These are phyloP conservation scores for Rosellinia necatrix DNA, from an alignment of 2,329 filamentous ascomycete genomes.

Conservation along the genomic window DNA sequence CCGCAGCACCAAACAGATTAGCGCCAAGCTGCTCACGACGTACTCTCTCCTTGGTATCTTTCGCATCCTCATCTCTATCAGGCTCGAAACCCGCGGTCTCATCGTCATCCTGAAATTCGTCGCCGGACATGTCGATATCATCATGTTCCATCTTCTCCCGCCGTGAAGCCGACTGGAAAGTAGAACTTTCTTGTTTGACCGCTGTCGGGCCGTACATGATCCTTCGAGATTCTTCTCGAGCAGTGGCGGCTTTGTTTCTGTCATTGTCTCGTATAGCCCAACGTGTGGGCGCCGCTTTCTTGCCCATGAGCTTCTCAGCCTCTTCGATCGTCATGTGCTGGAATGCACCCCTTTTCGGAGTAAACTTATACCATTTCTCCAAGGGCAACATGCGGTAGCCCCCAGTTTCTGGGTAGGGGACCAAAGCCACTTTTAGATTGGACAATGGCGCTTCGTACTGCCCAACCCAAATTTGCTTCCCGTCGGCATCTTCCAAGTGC, in stretches of 20 bases:
- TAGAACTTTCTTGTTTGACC: slow-evolving; percentile 72
- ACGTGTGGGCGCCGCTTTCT: slow-evolving; percentile 74
- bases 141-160: slow-evolving; percentile 72
- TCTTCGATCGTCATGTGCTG: slow-evolving; percentile 80
- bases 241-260: slow-evolving; percentile 59
- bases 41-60: slow-evolving; percentile 72
- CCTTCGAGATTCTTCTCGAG: slow-evolving; percentile 65
- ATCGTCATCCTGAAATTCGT: slow-evolving; percentile 87
- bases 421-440: slow-evolving; percentile 79
- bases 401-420: slow-evolving; percentile 62
- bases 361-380: slow-evolving; percentile 95
- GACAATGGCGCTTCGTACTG: slow-evolving; percentile 89
- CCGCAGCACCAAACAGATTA: slow-evolving; percentile 75
- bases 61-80: slow-evolving; percentile 81
- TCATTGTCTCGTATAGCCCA: slow-evolving; percentile 74
- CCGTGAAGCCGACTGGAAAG: slow-evolving; percentile 63
- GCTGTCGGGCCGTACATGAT: slow-evolving; percentile 59
- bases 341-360: slow-evolving; percentile 73
- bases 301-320: slow-evolving; percentile 80
- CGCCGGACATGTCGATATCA: slow-evolving; percentile 68
- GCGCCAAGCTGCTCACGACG: slow-evolving; percentile 84
- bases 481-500: slow-evolving; percentile 96
- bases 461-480: slow-evolving; percentile 92
- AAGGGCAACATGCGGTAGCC: slow-evolving; percentile 86
- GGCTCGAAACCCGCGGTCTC: slow-evolving; percentile 75